Conservation (phyloP, 139 green algal genomes). For the Volvox reticuliferus region DNA sequence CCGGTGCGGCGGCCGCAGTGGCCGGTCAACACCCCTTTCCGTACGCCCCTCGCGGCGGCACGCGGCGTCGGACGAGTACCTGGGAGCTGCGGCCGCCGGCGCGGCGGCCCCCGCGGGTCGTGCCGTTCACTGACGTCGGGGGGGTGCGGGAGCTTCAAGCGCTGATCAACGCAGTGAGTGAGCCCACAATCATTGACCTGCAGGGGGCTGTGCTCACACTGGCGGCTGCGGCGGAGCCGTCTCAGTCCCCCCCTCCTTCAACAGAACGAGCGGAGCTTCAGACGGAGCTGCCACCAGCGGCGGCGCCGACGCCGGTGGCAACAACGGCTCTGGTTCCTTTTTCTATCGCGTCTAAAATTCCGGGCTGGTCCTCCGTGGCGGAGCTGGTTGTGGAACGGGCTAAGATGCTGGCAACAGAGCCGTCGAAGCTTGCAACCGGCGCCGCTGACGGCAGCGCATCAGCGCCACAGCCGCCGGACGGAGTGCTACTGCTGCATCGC, state of each 20-base stretch:
- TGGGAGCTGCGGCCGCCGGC: background rate
- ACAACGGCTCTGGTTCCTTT: background rate
- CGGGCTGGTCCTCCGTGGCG: background rate
- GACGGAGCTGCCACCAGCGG: background rate
- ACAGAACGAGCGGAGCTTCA: background rate
- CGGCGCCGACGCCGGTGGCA: background rate
- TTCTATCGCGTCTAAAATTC: background rate
- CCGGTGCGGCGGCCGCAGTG: background rate
- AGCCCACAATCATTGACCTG: constrained; percentile 39
- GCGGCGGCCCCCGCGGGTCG: background rate
- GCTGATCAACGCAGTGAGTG: background rate
- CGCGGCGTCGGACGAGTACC: background rate
- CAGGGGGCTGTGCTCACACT: background rate
- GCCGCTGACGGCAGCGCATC: background rate
- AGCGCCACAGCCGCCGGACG: too few relatives aligned
- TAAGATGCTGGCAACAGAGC: background rate
- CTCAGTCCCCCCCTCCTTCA: background rate
- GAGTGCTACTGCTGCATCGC: background rate
- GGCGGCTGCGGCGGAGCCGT: background rate
- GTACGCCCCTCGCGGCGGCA: background rate
- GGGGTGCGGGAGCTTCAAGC: constrained; percentile 22
- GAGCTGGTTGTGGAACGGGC: background rate
- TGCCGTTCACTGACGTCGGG: background rate
- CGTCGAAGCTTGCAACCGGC: background rate
- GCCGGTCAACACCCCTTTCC: background rate